phyloP scores from a whole-genome alignment of 2,329 filamentous ascomycete species.

The Fusarium odoratissimum region DNA sequence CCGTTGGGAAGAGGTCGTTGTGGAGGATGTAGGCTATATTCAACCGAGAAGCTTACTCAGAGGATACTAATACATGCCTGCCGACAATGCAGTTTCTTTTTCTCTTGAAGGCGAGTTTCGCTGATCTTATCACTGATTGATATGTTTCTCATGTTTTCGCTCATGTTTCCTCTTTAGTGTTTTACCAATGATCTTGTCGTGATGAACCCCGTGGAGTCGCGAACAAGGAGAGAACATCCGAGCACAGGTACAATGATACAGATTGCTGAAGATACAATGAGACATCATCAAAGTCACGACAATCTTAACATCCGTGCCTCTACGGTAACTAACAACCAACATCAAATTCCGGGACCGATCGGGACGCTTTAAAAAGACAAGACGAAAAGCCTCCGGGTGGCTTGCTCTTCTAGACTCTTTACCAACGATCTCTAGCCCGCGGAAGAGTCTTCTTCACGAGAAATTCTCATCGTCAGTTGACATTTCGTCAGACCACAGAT shows the following conservation, averaged over 20 bases:
- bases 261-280: not conserved
- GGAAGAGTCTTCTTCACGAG: not conserved
- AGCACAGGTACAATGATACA: not conserved
- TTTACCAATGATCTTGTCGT: not conserved
- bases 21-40: slow-evolving; percentile 11
- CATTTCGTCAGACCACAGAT: not conserved
- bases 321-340: not conserved
- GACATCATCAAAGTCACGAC: not conserved
- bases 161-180: not conserved
- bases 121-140: not conserved
- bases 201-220: not conserved
- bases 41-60: not conserved
- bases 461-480: not conserved
- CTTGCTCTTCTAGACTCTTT: not conserved
- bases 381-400: slow-evolving; percentile 32
- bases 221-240: not conserved
- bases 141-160: not conserved
- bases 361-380: not conserved
- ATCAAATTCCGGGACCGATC: slow-evolving; percentile 27
- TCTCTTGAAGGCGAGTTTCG: not conserved
- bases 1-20: slow-evolving; percentile 2
- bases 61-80: not conserved
- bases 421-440: not conserved
- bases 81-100: not conserved
- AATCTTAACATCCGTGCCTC: not conserved